Evolutionary conservation across 23 red algal species (phyloP).

Genomic region (Porphyridium purpureum): DNA sequence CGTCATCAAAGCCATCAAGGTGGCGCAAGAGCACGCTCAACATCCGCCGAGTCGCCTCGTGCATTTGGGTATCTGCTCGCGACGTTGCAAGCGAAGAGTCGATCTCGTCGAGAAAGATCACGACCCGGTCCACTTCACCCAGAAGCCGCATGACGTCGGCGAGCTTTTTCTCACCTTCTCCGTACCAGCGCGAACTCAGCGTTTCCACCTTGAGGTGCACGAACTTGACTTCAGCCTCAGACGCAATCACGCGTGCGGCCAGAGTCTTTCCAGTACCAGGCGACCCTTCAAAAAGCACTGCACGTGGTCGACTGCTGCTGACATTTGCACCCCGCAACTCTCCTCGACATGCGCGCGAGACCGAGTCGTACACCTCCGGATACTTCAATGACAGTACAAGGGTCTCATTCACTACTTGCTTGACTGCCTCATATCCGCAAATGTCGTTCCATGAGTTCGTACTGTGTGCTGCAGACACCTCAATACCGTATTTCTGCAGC

Average conservation of each 20-base stretch:
- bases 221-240: constrained; percentile 62
- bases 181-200: constrained; percentile 69
- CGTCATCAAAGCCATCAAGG: constrained; percentile 67
- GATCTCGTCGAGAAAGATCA: constrained; percentile 89
- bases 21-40: constrained; percentile 72
- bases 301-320: constrained; percentile 24
- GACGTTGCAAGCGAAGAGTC: constrained; percentile 64
- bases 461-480: no score
- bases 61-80: constrained; percentile 43
- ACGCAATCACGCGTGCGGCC: constrained; percentile 51
- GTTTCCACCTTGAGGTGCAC: constrained; percentile 69
- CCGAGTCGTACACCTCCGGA: constrained; percentile 77
- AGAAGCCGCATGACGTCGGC: constrained; percentile 56
- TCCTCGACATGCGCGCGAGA: constrained; percentile 48
- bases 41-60: constrained; percentile 70
- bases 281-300: constrained; percentile 72
- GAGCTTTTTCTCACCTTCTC: constrained; percentile 63
- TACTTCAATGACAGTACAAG: constrained; percentile 50
- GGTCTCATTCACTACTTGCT: constrained; percentile 55
- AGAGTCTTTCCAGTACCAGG: constrained; percentile 86
- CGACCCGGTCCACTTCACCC: constrained; percentile 32
- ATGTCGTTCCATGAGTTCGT: constrained; percentile 77
- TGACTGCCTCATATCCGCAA: constrained; percentile 80
- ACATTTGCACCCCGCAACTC: constrained; percentile 10
- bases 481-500: no score